phyloP scores from a whole-genome alignment of 148 eudicot species.

The Silene latifolia region DNA sequence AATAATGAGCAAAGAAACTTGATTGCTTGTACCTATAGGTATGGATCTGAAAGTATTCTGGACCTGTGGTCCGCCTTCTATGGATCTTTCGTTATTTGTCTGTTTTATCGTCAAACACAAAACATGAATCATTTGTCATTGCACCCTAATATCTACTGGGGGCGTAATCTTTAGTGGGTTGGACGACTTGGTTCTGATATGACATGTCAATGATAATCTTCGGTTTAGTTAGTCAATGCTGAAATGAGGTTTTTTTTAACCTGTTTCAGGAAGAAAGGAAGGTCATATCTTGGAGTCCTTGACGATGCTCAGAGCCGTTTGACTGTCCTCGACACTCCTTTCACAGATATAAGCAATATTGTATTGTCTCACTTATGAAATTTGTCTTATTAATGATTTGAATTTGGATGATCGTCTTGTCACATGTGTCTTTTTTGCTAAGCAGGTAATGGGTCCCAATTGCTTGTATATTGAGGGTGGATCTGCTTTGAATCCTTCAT shows the following conservation, averaged over 20 bases:
- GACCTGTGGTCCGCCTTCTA: background rate
- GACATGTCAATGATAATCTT: too few relatives aligned
- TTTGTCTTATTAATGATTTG: background rate
- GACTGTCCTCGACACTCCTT: constrained; percentile 63
- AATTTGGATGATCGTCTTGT: constrained; percentile 10
- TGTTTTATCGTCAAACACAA: background rate
- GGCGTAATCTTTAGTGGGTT: too few relatives aligned
- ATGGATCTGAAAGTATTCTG: constrained; percentile 12
- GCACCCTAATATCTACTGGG: too few relatives aligned
- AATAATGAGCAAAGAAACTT: constrained; percentile 38
- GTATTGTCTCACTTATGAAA: constrained; percentile 33
- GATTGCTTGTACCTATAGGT: constrained; percentile 93
- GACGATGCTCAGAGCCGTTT: constrained; percentile 56
- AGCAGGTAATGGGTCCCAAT: constrained; percentile 47
- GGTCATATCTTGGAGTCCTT: constrained; percentile 67
- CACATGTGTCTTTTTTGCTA: constrained; percentile 19
- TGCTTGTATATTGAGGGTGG: constrained; percentile 81
- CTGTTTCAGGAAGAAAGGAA: constrained; percentile 81
- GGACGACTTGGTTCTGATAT: too few relatives aligned
- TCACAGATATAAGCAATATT: constrained; percentile 78
- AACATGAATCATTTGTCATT: background rate
- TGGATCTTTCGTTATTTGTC: background rate
- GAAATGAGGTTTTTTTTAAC: constrained; percentile 16
- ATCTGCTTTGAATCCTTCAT: constrained; percentile 69
- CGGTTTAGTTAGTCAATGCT: too few relatives aligned